Evolutionary conservation across 306 rosid species (phyloP), one percentile per base, ranked within the genome.

Genomic region (Gillenia trifoliata): DNA sequence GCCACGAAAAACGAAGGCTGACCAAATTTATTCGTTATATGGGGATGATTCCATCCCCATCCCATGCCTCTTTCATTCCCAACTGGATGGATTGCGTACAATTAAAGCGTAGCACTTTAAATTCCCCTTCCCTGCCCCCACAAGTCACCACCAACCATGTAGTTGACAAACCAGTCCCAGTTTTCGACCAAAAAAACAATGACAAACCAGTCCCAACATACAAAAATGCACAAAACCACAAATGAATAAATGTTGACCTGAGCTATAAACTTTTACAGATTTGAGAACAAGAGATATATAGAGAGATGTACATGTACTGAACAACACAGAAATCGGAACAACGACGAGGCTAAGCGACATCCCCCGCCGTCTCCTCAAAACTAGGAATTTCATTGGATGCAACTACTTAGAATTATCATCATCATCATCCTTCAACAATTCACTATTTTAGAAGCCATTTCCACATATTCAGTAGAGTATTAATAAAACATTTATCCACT

Each of bases 391-490:
- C 76, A 64, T 33, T 69, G 36, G 73, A 66, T 33, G 19, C 60
- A 28, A 50, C 67, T 54, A 76, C 31, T 20, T 60, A 64, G 73
- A 75, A 19, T 49, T 13, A 19, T 49, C 20, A 49, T 12, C 6
- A 47, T 47, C 1, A 71, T 36, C 75, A 30, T 70, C 79, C 66
- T 71, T 66, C 70, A 59, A 64, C 54, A 72, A 68, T 72, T 57
- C 56, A 41, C 82, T 71, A 69, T 80, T 54, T 54, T 57, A 77
- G 72, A 62, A 79, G 84, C 57, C 79, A 79, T 72, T 79, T 83
- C 83, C 84, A 79, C 86, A 77, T 33, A 77, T 63, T 77, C 83
- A 34, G 78, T 73, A 82, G 82, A 81, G 74, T 68, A 72, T 72
- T 45, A 76, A 75, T 82, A 72, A 60, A 67, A 56, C 60, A 60